These are phyloP conservation scores for Xylaria sp. DNA, from an alignment of 2,329 filamentous ascomycete species.

Conservation along the genomic window DNA sequence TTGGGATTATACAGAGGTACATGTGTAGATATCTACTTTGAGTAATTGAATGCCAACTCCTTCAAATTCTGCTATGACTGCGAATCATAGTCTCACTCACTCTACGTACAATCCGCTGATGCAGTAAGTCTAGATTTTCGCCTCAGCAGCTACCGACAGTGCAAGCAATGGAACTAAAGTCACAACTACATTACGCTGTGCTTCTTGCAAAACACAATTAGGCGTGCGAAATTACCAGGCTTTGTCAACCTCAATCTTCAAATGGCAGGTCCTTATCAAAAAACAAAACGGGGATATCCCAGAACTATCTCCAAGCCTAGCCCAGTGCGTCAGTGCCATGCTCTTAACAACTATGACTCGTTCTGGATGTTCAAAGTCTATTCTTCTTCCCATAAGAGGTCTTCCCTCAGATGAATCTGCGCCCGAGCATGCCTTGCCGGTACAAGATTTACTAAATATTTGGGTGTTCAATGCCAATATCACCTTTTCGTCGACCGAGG, in stretches of 20 bases:
- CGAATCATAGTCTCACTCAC: background rate
- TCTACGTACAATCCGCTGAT: conserved; percentile 23
- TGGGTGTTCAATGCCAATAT: conserved; percentile 70
- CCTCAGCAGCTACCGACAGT: background rate
- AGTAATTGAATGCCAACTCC: conserved; percentile 26
- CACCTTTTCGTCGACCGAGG: conserved; percentile 59
- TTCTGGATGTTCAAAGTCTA: conserved; percentile 68
- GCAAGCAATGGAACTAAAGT: conserved; percentile 14
- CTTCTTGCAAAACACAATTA: conserved; percentile 57
- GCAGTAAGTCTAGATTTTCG: conserved; percentile 23
- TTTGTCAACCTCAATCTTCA: conserved; percentile 63
- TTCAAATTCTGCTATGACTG: background rate
- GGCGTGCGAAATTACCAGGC: conserved; percentile 61
- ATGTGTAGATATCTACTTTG: conserved; percentile 33
- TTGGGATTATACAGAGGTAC: conserved; percentile 56
- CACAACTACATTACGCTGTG: conserved; percentile 55
- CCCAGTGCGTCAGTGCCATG: conserved; percentile 65
- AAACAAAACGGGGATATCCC: conserved; percentile 42
- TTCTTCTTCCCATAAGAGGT: conserved; percentile 57
- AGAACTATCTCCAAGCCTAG: conserved; percentile 52
- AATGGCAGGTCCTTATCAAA: conserved; percentile 65
- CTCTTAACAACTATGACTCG: conserved; percentile 64
- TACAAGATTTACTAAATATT: conserved; percentile 55
- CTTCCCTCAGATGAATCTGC: background rate
- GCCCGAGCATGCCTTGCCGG: background rate